These are phyloP conservation scores for Draba incana DNA, from an alignment of 345 rosid species.

Conservation along the genomic window DNA sequence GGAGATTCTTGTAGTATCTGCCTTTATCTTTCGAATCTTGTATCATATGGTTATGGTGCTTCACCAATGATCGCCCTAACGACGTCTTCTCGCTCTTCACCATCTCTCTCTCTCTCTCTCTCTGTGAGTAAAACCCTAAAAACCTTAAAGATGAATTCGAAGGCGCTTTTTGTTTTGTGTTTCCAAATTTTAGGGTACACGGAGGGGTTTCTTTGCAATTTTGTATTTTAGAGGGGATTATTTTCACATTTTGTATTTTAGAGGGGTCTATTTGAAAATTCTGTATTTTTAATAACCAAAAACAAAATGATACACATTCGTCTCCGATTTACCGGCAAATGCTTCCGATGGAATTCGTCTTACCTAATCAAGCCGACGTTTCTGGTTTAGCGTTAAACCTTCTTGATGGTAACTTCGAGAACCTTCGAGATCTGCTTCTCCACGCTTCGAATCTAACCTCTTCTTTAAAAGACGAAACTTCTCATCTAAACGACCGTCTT, in stretches of 20 bases:
- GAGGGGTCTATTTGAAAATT: too few relatives aligned
- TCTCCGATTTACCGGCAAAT: constrained; percentile 20
- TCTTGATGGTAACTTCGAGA: constrained; percentile 52
- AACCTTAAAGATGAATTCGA: constrained; percentile 3
- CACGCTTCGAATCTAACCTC: constrained; percentile 47
- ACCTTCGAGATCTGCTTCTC: constrained; percentile 49
- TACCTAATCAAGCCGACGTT: constrained; percentile 48
- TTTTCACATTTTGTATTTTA: too few relatives aligned
- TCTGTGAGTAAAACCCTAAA: constrained; percentile 36
- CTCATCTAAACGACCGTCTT: constrained; percentile 46
- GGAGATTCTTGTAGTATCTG: constrained; percentile 57
- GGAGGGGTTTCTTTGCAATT: too few relatives aligned
- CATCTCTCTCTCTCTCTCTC: constrained; percentile 44
- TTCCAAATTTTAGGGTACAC: too few relatives aligned
- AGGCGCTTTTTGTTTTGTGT: too few relatives aligned
- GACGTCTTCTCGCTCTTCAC: constrained; percentile 82
- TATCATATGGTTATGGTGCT: constrained; percentile 91
- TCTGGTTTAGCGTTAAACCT: constrained; percentile 34
- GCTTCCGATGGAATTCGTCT: constrained; percentile 38
- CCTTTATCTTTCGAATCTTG: constrained; percentile 89
- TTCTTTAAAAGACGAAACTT: constrained; percentile 40
- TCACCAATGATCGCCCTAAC: constrained; percentile 81
- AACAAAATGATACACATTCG: too few relatives aligned
- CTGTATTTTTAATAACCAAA: too few relatives aligned
- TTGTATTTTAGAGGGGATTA: too few relatives aligned